Base-by-base conservation (phyloP, 83 land plant genomes). In the Isoetes engelmannii region DNA sequence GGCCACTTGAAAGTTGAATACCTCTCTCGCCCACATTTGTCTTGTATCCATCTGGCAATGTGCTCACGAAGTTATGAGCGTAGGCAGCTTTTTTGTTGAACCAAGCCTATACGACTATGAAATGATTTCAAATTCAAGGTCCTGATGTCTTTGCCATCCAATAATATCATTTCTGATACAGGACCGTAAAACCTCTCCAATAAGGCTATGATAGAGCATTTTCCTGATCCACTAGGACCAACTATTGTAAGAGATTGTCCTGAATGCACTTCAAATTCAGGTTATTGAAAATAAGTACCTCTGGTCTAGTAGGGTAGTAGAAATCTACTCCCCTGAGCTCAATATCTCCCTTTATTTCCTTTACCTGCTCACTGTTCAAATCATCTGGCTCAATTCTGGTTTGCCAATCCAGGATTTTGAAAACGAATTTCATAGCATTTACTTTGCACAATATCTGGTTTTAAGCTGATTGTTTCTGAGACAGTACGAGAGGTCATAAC, bases 301-400 rank as follows among this genome's bases (percentile, higher is more conserved):
- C 73, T 13, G 68, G 48, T 46, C 69, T 46, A 4, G 44, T 45
- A 7, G 73, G 73, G 44, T 71, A 71, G 17, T 18, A 8, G 50
- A 71, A 71, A 7, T 19, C 44, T 7, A 71, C 69, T 28, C 62
- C 53, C 15, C 69, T 44, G 15, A 68, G 50, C 53, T 74, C 77
- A 47, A 74, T 56, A 48, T 68, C 74, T 15, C 77, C 77, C 42
- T 60, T 43, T 44, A 68, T 63, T 46, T 59, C 37, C 60, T 41
- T 57, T 9, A 74, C 43, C 43, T 74, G 42, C 21, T 69, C 69
- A 13, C 64, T 64, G 9, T 57, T 55, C 13, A 19, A 37, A 45
- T 56, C 63, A 67, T 74, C 77, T 7, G 77, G 77, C 28, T 74
- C 65, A 4, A 74, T 74, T 48, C 68, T 45, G 3, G 74, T 74